Conservation (phyloP, 2,329 filamentous ascomycete genomes). For the Fusarium foetens region DNA sequence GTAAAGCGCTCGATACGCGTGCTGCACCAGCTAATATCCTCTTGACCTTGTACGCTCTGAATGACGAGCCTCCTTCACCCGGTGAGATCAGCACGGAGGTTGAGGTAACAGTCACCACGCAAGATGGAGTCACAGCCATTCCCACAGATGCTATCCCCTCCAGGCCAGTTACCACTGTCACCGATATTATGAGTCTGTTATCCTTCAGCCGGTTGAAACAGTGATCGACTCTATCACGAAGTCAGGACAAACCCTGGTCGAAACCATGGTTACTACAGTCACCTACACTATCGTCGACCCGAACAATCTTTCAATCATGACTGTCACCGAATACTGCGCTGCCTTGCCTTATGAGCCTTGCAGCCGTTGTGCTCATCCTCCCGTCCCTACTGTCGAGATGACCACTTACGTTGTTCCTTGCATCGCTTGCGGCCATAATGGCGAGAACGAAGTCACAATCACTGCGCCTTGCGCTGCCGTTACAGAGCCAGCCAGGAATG, state of each 20-base stretch:
- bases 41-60: not conserved
- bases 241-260: not conserved
- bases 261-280: not conserved
- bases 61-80: not conserved
- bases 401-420: not conserved
- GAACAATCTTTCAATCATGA: not conserved
- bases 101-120: fast-evolving
- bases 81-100: fast-evolving
- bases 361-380: not conserved
- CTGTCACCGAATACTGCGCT: not conserved
- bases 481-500: not conserved
- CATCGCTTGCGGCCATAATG: not conserved
- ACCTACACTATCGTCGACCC: not conserved
- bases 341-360: not conserved
- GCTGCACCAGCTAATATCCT: not conserved
- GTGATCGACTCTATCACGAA: not conserved
- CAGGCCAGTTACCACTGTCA: fast-evolving
- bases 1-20: not conserved
- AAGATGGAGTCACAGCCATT: not conserved
- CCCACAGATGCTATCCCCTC: fast-evolving
- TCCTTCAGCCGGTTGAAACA: not conserved
- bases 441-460: not conserved
- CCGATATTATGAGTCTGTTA: fast-evolving
- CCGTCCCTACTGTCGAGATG: not conserved
- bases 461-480: fast-evolving